phyloP scores from a whole-genome alignment of 108 stramenopile genomes.

The Stephanodiscus triporus region DNA sequence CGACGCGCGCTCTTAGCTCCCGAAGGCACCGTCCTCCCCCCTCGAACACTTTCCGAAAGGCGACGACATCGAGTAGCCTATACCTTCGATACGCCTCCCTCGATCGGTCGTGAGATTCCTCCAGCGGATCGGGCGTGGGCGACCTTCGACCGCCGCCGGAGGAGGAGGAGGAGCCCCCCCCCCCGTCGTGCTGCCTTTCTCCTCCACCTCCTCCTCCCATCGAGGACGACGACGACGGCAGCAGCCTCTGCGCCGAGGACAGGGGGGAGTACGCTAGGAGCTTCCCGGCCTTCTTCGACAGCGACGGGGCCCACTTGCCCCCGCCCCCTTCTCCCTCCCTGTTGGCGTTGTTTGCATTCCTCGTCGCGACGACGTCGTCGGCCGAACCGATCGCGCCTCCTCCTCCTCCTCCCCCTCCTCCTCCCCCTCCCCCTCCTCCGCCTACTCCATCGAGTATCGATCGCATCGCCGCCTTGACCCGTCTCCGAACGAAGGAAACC shows the following conservation, averaged over 20 bases:
- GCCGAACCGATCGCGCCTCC: neutral
- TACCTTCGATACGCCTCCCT: constrained; percentile 33
- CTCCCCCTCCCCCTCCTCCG: neutral
- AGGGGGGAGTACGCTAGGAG: neutral
- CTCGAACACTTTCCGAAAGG: constrained; percentile 35
- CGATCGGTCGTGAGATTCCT: constrained; percentile 19
- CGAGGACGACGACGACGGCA: neutral
- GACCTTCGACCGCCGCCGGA: too few relatives aligned
- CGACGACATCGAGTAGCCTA: constrained; percentile 28
- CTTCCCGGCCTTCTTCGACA: constrained; percentile 16
- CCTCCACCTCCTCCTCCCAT: neutral
- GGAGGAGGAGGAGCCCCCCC: too few relatives aligned
- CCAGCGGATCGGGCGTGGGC: constrained; percentile 4
- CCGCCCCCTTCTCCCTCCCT: neutral
- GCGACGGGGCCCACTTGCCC: neutral
- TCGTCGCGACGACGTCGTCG: neutral
- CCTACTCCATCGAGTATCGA: neutral
- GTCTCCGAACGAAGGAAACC: constrained; percentile 28
- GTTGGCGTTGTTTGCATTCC: neutral
- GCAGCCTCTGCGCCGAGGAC: neutral
- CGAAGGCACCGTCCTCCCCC: constrained; percentile 27
- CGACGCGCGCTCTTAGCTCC: constrained; percentile 7
- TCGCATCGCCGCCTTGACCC: constrained; percentile 2
- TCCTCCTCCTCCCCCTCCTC: neutral
- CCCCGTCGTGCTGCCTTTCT: neutral